These are phyloP conservation scores for Volvox reticuliferus DNA, from an alignment of 139 green algal genomes.

Conservation along the genomic window DNA sequence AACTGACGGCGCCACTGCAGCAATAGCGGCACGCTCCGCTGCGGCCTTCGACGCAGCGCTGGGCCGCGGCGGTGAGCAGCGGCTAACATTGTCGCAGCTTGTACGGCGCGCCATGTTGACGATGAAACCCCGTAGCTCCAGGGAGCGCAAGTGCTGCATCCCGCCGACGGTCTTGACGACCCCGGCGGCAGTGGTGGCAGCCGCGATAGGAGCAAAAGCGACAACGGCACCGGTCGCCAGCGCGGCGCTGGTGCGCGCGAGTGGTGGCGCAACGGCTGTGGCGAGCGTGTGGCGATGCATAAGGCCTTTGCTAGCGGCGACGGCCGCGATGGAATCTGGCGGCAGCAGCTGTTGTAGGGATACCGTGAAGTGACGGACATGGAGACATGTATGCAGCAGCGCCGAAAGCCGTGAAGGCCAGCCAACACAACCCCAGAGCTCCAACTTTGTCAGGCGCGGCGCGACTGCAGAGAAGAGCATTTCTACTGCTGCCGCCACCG, in stretches of 20 bases:
- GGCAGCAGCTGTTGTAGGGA: background rate
- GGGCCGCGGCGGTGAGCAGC: background rate
- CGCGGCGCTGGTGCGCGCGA: background rate
- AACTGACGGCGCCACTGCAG: background rate
- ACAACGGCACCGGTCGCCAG: background rate
- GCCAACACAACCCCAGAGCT: conserved; percentile 17
- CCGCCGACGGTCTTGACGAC: background rate
- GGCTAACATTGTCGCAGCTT: background rate
- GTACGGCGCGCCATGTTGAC: background rate
- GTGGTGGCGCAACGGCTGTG: background rate
- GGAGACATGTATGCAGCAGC: background rate
- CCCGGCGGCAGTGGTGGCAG: background rate
- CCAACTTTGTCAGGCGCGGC: background rate
- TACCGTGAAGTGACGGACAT: background rate
- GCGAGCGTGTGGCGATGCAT: background rate
- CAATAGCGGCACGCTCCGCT: background rate
- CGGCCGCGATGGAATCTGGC: background rate
- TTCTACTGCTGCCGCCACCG: background rate
- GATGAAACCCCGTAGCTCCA: conserved; percentile 8
- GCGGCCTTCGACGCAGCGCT: background rate
- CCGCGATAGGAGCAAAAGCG: background rate
- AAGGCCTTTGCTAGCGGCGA: background rate
- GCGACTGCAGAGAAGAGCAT: background rate
- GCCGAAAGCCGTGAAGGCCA: background rate
- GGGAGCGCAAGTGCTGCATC: background rate